Base-by-base conservation (phyloP, 108 stramenopile species). In the Cylindrotheca closterium region DNA sequence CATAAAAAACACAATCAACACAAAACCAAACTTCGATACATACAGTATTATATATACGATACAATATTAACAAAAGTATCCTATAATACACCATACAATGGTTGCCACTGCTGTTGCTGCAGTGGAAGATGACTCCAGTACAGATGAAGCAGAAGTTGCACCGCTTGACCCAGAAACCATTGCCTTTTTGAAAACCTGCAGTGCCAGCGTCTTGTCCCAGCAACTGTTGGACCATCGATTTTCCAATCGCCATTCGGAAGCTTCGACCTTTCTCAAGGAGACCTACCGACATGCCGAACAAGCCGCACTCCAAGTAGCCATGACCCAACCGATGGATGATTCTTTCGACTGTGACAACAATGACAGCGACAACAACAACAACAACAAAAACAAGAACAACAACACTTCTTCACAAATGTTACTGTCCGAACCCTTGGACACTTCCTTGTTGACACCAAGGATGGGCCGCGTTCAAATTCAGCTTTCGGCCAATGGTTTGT, bases 361-460 rank as follows among this genome's bases (percentile, higher is more conserved):
- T 24, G 4, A 21, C 42, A 27, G 26, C 8, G 8, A 27, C 15
- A 22, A 15, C 48, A 52, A 7, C 50, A 32, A 48, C 51, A 19
- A 55, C 30, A 47, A 28, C 42, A 19, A 24, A 17, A 34, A 27
- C 17, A 32, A 18, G 17, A 59, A 70, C 21, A 73, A 32, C 1
- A 23, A 55, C 17, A 21, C 46, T 17, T 53, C 57, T 18, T 51
- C 55, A 23, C 24, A 67, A 25, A 51, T 67, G 1, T 25, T 67
- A 23, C 28, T 65, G 50, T 19, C 58, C 4, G 65, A 46, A 37
- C 50, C 70, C 8, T 53, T 81, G 10, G 85, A 82, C 60, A 76
- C 82, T 24, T 86, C 85, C 18, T 64, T 79, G 32, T 65, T 69
- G 21, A 70, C 53, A 12, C 88, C 88, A 4, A 75, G 88, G 5